A percentile compares a stretch with the other conserved stretches of the same genome.
Evolutionary conservation across 495 filamentous ascomycete genomes (phyloP).

Genomic region (Alectoria sarmentosa): DNA sequence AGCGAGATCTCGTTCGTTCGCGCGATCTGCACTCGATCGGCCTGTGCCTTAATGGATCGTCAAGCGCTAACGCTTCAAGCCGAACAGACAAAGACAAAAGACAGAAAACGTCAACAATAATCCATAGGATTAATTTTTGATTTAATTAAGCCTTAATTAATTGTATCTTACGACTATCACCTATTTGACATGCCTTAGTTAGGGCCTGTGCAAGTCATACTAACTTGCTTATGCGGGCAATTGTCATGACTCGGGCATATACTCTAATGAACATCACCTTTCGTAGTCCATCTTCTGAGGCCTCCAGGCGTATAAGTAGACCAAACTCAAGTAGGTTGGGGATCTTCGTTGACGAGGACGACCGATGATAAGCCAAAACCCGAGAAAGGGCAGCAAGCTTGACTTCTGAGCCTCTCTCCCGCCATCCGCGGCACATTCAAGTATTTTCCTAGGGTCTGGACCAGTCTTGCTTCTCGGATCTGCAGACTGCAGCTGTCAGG

Average conservation of each 20-base stretch:
- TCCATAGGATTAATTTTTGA: neutral
- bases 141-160: too few relatives aligned
- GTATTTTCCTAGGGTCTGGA: neutral
- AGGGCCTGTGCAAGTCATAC: neutral
- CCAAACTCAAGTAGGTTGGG: neutral
- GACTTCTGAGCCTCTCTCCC: neutral
- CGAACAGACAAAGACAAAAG: slow-evolving; percentile 1
- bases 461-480: neutral
- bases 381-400: neutral
- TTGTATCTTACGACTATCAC: neutral
- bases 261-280: neutral
- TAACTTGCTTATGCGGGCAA: neutral
- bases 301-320: neutral
- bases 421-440: neutral
- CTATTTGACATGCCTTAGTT: slow-evolving; percentile 2
- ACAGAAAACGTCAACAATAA: neutral
- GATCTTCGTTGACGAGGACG: neutral
- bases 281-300: neutral
- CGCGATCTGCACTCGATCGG: slow-evolving; percentile 7
- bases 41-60: slow-evolving; percentile 4
- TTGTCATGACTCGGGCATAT: neutral
- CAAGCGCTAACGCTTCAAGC: slow-evolving; percentile 7
- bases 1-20: slow-evolving; percentile 7
- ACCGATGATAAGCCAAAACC: neutral
- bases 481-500: slow-evolving; percentile 5